These are phyloP conservation scores for Alternaria brassicicola DNA, from an alignment of 2,329 filamentous ascomycete genomes.

Conservation along the genomic window DNA sequence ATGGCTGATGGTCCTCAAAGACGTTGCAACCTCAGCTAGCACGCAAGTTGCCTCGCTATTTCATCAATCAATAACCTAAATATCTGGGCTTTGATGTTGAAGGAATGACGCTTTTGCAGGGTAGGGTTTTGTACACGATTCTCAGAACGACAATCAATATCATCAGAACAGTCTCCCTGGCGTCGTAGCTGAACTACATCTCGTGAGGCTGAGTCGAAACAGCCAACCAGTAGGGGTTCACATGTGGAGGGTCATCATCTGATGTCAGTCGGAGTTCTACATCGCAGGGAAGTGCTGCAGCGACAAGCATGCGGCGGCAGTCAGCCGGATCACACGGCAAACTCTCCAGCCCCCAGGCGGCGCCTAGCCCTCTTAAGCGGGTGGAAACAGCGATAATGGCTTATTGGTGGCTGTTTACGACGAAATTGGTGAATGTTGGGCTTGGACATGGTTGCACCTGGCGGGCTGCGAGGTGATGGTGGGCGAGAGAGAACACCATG, in stretches of 20 bases:
- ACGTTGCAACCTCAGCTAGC: background rate
- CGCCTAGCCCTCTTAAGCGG: background rate
- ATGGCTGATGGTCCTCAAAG: constrained; percentile 1
- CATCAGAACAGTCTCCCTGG: background rate
- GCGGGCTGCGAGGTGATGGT: background rate
- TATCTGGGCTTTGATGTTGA: background rate
- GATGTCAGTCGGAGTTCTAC: background rate
- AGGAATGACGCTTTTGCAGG: background rate
- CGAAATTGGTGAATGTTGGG: background rate
- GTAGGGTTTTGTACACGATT: background rate
- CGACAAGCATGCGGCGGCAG: constrained; percentile 7
- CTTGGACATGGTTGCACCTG: background rate
- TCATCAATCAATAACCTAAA: background rate
- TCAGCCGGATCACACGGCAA: constrained; percentile 9
- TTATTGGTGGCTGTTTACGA: background rate
- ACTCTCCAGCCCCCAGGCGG: background rate
- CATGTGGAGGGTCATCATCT: constrained; percentile 14
- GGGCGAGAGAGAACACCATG: background rate
- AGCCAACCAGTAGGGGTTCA: constrained; percentile 20
- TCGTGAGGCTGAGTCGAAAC: constrained; percentile 22
- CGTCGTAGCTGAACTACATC: constrained; percentile 18
- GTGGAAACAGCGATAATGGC: background rate
- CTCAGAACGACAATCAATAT: constrained; percentile 6
- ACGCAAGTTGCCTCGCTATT: background rate
- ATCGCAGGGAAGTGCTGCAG: background rate